These are phyloP conservation scores for Cercospora sp. DNA, from an alignment of 2,329 filamentous ascomycete genomes.

Conservation along the genomic window DNA sequence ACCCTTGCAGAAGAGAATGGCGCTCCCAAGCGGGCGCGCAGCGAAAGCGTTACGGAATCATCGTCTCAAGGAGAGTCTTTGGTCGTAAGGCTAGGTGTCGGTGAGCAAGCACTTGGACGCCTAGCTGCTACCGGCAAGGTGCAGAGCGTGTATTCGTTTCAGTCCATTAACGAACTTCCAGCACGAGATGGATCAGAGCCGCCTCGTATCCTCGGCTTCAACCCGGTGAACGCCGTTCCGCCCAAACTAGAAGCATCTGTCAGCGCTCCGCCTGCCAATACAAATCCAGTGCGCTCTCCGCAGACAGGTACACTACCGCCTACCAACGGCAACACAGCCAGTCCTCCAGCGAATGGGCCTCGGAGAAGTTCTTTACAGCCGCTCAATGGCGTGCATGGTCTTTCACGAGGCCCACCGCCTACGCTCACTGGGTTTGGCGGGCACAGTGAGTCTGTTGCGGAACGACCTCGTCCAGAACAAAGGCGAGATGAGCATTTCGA, in stretches of 20 bases:
- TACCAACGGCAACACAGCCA: background rate
- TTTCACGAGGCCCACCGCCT: constrained; percentile 4
- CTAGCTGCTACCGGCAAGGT: constrained; percentile 10
- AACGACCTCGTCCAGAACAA: background rate
- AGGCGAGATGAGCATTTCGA: constrained; percentile 1
- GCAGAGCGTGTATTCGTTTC: constrained; percentile 5
- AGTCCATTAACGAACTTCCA: constrained; percentile 4
- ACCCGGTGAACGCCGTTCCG: constrained; percentile 9
- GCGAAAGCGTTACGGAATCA: constrained; percentile 13
- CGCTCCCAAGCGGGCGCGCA: constrained; percentile 14
- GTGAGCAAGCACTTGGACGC: constrained; percentile 9
- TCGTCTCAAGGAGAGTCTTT: constrained; percentile 14
- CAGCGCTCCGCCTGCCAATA: constrained; percentile 4
- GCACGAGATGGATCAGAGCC: constrained; percentile 3
- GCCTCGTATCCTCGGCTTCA: constrained; percentile 10
- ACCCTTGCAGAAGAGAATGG: background rate
- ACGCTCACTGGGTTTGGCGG: constrained; percentile 3
- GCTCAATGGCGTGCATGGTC: background rate
- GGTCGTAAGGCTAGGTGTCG: constrained; percentile 16
- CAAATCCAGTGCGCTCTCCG: background rate
- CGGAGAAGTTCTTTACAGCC: background rate
- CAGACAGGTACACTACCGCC: background rate
- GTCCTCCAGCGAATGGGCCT: background rate
- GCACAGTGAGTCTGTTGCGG: background rate
- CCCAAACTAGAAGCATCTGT: background rate